Evolutionary conservation across 148 eudicot species (phyloP), one percentile per base, ranked within the genome.

Genomic region (Spergularia marina): DNA sequence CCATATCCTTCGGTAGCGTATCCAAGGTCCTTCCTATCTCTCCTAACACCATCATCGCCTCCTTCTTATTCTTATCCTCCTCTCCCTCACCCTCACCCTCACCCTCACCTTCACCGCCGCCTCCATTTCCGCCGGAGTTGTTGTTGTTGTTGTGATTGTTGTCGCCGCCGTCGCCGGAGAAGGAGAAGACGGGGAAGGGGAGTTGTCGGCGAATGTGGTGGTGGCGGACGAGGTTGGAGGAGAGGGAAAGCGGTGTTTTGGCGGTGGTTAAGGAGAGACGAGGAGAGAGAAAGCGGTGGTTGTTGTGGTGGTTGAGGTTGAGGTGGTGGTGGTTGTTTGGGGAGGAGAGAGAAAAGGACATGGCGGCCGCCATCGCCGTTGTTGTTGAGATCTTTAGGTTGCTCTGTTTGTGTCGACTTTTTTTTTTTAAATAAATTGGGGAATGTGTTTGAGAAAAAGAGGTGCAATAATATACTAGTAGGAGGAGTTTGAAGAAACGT

Each of bases 1-100:
- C 88, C 78, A 92, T 82, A 73, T 95, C 98, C 81, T 81, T 82
- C n/a, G 98, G 98, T 21, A 95, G 58, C 53, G 90, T 90, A 51
- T 92, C 98, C 51, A 95, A 53, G 68, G 83, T 58, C 78, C 94
- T 65, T 77, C 91, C 92, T 12, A 75, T 54, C 78, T 89, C 85
- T 57, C 87, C 87, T 75, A 91, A 39, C 79, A 76, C 85, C 86
- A 95, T 15, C 82, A 95, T 41, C 36, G 87, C 97, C 70, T 88
- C 97, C 23, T 76, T 79, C 86, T 51, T 83, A 39, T 89, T 83
- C 82, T 56, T 78, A 64, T 71, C 39, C 20, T 68, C 84, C 5
- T 70, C 87, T 0, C 54, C 74, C 1, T 56, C 88, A 0, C 41
- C 84, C 0, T 72, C 82, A 0, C 20, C 85, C 0, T 64, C 83